Base-by-base conservation (phyloP, 1,284 basidiomycete species). In the Leccinum subspadiceum region DNA sequence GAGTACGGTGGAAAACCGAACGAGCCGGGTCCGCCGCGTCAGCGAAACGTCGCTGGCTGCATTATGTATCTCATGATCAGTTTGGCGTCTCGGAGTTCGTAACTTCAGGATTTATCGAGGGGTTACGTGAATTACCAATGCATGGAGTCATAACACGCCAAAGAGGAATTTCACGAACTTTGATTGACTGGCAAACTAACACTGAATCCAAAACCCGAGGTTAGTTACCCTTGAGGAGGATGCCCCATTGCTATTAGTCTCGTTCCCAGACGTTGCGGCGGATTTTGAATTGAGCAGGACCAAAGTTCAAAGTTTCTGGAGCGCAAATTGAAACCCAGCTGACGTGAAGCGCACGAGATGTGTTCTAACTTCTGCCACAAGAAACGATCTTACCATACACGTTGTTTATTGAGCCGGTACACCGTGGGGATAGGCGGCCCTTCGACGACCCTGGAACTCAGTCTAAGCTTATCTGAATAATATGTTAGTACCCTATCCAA, bases 361-460 rank as follows among this genome's bases (percentile, higher is more conserved):
- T 24, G 24, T 24, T 24, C 24, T 24, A 1, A 24, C 24, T 29
- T 29, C 29, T 29, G 29, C 29, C 29, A 29, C 33, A 35, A 13
- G 33, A 35, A 35, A 35, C 33, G 33, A 35, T 13, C 33, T 75
- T 12, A 74, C 75, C 1, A 74, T 90, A 67, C 87, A 87, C 68
- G 92, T 96, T 24, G 83, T 98, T 35, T 35, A 35, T 33, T 33
- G 33, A 5, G 10, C 33, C 33, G 33, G 33, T 33, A 33, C 33
- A 33, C 33, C 33, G 33, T 33, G 33, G 33, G 33, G 33, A 33
- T 33, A 33, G 33, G 33, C 12, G 31, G 33, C 33, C 33, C 33
- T 33, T 33, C 0, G 5, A 0, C 33, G 33, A 33, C 33, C 33
- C 33, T 33, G 33, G 33, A 33, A 33, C 33, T 33, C 33, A 33